A percentile compares a stretch with the other conserved stretches of the same genome.
Evolutionary conservation across 495 filamentous ascomycete species (phyloP).

Genomic region (Geoglossum glabrum): DNA sequence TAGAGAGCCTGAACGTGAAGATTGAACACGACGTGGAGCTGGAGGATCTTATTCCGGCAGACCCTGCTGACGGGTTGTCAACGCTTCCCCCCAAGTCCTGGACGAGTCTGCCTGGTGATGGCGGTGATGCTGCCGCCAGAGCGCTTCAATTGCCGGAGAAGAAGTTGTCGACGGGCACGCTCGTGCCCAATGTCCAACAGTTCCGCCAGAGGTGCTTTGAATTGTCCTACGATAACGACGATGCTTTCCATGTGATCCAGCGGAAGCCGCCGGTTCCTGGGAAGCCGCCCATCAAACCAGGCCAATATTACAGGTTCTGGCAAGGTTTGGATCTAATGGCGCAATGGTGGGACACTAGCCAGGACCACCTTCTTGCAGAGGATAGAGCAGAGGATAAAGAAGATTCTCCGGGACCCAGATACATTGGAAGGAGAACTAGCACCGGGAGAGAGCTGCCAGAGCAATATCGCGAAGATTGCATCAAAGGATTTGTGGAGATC

Average conservation of each 20-base stretch:
- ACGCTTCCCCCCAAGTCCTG: conserved; percentile 29
- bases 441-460: conserved; percentile 55
- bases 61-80: conserved; percentile 14
- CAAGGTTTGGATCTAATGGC: conserved; percentile 34
- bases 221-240: conserved; percentile 33
- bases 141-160: neutral
- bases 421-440: conserved; percentile 31
- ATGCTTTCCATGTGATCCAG: conserved; percentile 31
- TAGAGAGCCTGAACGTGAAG: conserved; percentile 32
- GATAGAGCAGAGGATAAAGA: neutral
- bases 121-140: conserved; percentile 26
- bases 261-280: conserved; percentile 23
- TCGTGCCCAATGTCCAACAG: neutral
- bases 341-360: conserved; percentile 42
- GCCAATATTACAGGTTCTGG: conserved; percentile 41
- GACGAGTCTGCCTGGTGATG: conserved; percentile 13
- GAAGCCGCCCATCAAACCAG: conserved; percentile 24
- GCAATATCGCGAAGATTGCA: conserved; percentile 46
- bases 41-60: conserved; percentile 23
- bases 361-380: conserved; percentile 28
- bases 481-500: conserved; percentile 57
- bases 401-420: conserved; percentile 1
- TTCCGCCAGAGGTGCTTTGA: conserved; percentile 18
- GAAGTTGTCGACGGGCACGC: neutral
- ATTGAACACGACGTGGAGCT: conserved; percentile 24